Percentiles rank a stretch among this genome's conserved stretches.
Conservation (phyloP, 129 eudicot genomes). For the Escallonia rubra region DNA sequence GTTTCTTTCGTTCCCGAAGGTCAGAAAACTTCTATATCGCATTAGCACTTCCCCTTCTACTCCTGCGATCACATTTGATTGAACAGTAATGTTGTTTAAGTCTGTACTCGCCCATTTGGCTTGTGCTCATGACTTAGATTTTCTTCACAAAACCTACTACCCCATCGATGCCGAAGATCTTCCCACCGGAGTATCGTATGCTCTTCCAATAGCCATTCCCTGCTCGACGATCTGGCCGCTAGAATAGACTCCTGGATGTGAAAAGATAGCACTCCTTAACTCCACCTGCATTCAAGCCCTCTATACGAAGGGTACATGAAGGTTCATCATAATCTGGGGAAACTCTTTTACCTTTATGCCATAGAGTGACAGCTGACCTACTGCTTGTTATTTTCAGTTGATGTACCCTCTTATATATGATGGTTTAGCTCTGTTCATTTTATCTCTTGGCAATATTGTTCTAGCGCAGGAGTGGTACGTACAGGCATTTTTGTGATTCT, state of each 20-base stretch:
- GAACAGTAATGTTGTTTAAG: background rate
- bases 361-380: no score
- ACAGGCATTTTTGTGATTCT: no score
- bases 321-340: background rate
- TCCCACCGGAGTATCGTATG: background rate
- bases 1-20: background rate
- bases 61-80: background rate
- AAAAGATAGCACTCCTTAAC: conserved; percentile 1
- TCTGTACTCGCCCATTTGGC: conserved; percentile 7
- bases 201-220: conserved; percentile 1
- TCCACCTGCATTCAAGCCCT: background rate
- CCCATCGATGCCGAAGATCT: background rate
- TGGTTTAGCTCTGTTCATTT: no score
- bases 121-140: background rate
- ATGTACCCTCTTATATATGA: no score
- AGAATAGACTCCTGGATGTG: background rate
- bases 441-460: no score
- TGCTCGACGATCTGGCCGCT: conserved; percentile 4
- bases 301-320: background rate
- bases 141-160: background rate
- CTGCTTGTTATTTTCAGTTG: no score
- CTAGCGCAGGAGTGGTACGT: no score
- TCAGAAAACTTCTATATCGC: background rate
- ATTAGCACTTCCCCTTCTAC: conserved; percentile 4
- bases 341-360: no score